Conservation (phyloP, 2,329 filamentous ascomycete species). For the Exophiala calicioides region DNA sequence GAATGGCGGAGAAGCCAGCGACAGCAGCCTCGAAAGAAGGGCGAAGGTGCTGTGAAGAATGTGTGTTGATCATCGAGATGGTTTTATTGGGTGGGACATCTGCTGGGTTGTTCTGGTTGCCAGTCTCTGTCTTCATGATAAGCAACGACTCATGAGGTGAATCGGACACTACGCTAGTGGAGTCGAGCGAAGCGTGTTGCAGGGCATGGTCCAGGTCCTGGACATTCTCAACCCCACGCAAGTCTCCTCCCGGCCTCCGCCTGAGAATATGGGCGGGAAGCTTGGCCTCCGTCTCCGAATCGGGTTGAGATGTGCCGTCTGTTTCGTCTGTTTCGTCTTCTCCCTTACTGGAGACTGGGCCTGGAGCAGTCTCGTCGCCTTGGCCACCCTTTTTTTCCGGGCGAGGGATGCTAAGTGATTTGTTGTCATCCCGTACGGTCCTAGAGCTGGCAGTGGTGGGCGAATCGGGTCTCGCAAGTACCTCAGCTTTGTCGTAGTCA, state of each 20-base stretch:
- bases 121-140: constrained; percentile 30
- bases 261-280: constrained; percentile 59
- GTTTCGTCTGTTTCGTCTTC: constrained; percentile 2
- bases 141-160: constrained; percentile 32
- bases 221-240: constrained; percentile 67
- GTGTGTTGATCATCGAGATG: constrained; percentile 50
- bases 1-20: constrained; percentile 80
- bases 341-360: neutral
- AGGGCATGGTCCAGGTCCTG: constrained; percentile 57
- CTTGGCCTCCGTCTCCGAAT: constrained; percentile 17
- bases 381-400: neutral
- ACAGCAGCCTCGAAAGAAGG: constrained; percentile 87
- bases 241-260: constrained; percentile 71
- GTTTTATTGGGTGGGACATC: constrained; percentile 35
- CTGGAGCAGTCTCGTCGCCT: neutral
- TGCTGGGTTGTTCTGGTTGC: constrained; percentile 23
- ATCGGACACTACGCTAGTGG: constrained; percentile 38
- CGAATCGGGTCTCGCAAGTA: constrained; percentile 7
- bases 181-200: constrained; percentile 40
- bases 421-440: constrained; percentile 11
- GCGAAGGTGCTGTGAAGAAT: constrained; percentile 58
- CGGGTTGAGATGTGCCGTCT: neutral
- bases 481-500: neutral
- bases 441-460: constrained; percentile 20
- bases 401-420: constrained; percentile 1